These are phyloP conservation scores for Ascochyta koolunga DNA, from an alignment of 2,329 filamentous ascomycete genomes.

Conservation along the genomic window DNA sequence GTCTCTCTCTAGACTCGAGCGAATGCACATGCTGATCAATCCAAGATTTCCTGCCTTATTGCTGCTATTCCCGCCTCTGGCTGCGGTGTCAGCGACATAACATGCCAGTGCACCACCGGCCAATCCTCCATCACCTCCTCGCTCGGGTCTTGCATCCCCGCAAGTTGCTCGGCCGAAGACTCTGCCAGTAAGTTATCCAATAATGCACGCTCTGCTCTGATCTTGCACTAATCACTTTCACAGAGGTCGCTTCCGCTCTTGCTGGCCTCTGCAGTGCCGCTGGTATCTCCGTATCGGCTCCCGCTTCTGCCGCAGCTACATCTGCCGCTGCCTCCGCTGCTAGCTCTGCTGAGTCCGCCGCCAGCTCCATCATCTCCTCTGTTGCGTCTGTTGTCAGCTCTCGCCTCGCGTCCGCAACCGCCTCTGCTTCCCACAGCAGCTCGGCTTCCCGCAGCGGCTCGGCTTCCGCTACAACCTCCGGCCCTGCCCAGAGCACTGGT, in stretches of 20 bases:
- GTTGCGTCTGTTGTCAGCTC: conserved; percentile 5
- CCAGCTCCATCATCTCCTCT: conserved; percentile 10
- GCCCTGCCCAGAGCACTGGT: conserved; percentile 22
- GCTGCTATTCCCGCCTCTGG: conserved; percentile 55
- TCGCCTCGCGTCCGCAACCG: conserved; percentile 3
- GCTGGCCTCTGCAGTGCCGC: conserved; percentile 35
- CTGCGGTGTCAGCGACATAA: conserved; percentile 55
- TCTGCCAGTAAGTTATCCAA: conserved; percentile 44
- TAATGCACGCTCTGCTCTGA: background rate
- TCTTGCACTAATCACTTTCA: background rate
- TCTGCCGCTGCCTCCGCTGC: conserved; percentile 6
- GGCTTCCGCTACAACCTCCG: conserved; percentile 8
- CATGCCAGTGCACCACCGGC: conserved; percentile 60
- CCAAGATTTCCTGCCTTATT: conserved; percentile 55
- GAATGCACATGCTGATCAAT: background rate
- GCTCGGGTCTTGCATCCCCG: conserved; percentile 51
- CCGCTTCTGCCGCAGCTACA: conserved; percentile 25
- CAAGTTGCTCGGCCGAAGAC: conserved; percentile 47
- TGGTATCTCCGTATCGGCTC: conserved; percentile 31
- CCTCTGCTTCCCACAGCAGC: conserved; percentile 7
- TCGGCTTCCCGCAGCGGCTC: background rate
- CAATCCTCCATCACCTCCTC: conserved; percentile 42
- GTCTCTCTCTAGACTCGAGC: conserved; percentile 8
- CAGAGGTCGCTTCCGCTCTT: conserved; percentile 33
- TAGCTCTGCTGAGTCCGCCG: conserved; percentile 2